Evolutionary conservation across 805 yeast genomes (phyloP), one percentile per base, ranked within the genome.

Genomic region (Yarrowia sp.): DNA sequence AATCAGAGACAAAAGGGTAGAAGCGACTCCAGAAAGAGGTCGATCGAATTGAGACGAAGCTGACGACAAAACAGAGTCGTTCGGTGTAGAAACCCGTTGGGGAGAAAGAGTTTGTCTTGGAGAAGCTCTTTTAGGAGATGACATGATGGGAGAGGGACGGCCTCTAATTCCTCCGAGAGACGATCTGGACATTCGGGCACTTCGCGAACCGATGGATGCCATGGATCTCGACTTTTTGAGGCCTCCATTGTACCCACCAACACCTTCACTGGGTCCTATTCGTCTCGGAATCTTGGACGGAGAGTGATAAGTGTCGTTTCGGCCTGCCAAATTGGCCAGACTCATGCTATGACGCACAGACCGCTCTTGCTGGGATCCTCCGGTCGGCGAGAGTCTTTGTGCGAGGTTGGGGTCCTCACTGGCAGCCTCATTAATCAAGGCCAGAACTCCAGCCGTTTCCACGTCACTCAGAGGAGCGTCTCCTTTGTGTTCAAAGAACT

Each of bases 401-500:
- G 51, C 51, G 7, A 58, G 49, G 1, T 11, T 26, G 17, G 63
- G 63, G 16, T 58, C 41, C 24, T 58, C 51, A 14, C n/a, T 36
- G 40, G 63, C 44, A 11, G 56, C 64, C 56, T 61, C 44, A 21
- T 17, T 24, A 26, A 61, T 61, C 8, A 61, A 26, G 11, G 64
- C 28, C 44, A 61, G 19, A 4, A 1, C 93, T 14, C 95, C 96
- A 73, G 88, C 92, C 70, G 86, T 81, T 72, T 90, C 96, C 44
- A 89, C 79, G 24, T 86, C 89, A 12, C 85, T 79, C 66, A 90
- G 77, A 2, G 93, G 91, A 17, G 76, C 76, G 65, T 85, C 82
- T n/a, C 96, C 96, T 72, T 88, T 89, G 43, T 76, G 78, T n/a
- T 80, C 79, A 72, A 89, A 89, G 71, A 89, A 89, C 28, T 80